phyloP scores from a whole-genome alignment of 2,329 filamentous ascomycete species.

The Botrytis fabae region DNA sequence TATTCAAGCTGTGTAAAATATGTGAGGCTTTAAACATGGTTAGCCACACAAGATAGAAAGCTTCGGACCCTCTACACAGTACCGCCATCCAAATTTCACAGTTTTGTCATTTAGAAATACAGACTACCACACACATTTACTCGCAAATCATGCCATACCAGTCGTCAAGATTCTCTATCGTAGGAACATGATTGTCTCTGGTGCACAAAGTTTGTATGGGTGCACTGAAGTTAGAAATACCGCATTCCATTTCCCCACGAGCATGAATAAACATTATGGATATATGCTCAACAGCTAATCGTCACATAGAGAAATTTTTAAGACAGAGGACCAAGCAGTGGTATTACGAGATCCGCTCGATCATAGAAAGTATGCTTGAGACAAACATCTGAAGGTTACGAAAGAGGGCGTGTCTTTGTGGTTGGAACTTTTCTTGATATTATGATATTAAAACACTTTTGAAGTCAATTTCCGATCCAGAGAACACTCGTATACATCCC shows the following conservation, averaged over 20 bases:
- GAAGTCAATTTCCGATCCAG: neutral
- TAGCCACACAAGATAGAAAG: neutral
- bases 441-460: slow-evolving; percentile 15
- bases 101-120: neutral
- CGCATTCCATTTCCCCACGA: neutral
- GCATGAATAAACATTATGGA: neutral
- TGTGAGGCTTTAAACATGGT: neutral
- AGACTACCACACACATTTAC: neutral
- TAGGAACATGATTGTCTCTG: neutral
- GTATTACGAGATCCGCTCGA: neutral
- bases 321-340: neutral
- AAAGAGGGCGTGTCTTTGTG: neutral
- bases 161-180: neutral
- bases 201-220: neutral
- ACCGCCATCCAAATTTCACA: neutral
- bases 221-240: neutral
- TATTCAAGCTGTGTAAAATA: neutral
- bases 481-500: neutral
- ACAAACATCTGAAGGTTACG: neutral
- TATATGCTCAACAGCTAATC: neutral
- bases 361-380: neutral
- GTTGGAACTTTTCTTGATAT: neutral
- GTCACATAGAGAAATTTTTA: neutral
- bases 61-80: neutral
- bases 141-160: neutral